Conservation (phyloP, 345 rosid species). For the Rhodomyrtus tomentosa region DNA sequence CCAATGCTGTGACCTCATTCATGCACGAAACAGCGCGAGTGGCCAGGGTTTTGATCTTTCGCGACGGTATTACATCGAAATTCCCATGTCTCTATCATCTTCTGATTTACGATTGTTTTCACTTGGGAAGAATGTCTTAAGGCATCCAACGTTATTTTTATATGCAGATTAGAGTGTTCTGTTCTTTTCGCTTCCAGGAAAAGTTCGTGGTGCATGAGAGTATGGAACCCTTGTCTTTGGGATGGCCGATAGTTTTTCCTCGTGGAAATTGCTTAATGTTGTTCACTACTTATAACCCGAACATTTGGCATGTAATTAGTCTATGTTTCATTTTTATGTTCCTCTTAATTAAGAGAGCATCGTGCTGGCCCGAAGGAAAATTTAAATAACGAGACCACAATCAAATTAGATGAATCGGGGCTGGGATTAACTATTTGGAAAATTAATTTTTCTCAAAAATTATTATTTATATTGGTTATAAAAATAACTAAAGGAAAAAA, state of each 20-base stretch:
- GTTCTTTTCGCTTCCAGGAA: not conserved
- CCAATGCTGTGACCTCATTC: not conserved
- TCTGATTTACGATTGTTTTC: not conserved
- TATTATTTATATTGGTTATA: too few relatives aligned
- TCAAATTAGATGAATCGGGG: not conserved
- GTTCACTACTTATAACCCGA: not conserved
- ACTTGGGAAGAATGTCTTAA: not conserved
- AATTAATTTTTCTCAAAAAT: too few relatives aligned
- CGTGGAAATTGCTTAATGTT: not conserved
- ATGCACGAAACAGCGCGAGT: not conserved
- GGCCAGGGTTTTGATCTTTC: not conserved
- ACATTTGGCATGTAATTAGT: not conserved
- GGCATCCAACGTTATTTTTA: not conserved
- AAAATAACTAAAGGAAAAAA: too few relatives aligned
- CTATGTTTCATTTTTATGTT: not conserved
- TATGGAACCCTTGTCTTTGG: not conserved
- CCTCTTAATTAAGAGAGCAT: not conserved
- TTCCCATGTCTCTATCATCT: not conserved
- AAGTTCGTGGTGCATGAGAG: not conserved
- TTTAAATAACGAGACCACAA: not conserved
- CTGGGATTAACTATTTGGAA: not conserved
- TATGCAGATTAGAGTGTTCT: not conserved
- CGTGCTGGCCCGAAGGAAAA: not conserved
- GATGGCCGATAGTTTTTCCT: not conserved
- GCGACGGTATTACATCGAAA: not conserved